Evolutionary conservation across 176 grass and related monocot species (phyloP).

Genomic region (Eragrostis curvula): DNA sequence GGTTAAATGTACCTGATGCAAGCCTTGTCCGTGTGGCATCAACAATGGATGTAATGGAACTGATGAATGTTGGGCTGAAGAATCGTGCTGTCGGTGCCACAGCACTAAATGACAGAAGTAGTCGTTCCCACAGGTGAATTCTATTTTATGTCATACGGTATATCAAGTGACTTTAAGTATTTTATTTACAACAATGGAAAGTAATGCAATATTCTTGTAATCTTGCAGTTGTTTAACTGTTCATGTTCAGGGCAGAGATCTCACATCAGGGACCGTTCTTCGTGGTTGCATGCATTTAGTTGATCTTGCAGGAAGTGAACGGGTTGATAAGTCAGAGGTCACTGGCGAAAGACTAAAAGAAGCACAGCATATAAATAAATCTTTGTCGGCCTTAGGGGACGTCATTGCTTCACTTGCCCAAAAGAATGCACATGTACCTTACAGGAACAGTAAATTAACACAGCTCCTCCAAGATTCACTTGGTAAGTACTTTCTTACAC

Average conservation of each 20-base stretch:
- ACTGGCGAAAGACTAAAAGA: conserved; percentile 96
- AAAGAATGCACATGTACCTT: conserved; percentile 91
- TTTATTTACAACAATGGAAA: conserved; percentile 22
- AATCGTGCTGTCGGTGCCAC: conserved; percentile 93
- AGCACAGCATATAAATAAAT: conserved; percentile 99
- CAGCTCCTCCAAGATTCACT: conserved; percentile 99
- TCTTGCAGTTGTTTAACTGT: conserved; percentile 92
- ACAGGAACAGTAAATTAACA: conserved; percentile 98
- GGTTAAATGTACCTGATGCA: conserved; percentile 93
- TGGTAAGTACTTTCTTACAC: conserved; percentile 61
- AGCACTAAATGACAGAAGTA: conserved; percentile 94
- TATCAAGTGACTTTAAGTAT: conserved; percentile 25
- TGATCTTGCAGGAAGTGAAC: conserved; percentile 96
- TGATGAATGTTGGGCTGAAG: conserved; percentile 93
- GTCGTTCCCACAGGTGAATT: conserved; percentile 94
- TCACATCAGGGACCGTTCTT: conserved; percentile 75
- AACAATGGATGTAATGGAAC: conserved; percentile 87
- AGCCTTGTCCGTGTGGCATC: conserved; percentile 76
- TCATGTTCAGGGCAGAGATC: conserved; percentile 96
- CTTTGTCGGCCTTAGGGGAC: conserved; percentile 95
- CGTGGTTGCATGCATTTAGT: conserved; percentile 99
- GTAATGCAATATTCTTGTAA: conserved; percentile 44
- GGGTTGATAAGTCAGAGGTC: conserved; percentile 96
- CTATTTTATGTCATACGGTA: neutral
- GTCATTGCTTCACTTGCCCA: conserved; percentile 94